These are phyloP conservation scores for Austroboletus novae-zelandiae DNA, from an alignment of 1,284 basidiomycete species.

Conservation along the genomic window DNA sequence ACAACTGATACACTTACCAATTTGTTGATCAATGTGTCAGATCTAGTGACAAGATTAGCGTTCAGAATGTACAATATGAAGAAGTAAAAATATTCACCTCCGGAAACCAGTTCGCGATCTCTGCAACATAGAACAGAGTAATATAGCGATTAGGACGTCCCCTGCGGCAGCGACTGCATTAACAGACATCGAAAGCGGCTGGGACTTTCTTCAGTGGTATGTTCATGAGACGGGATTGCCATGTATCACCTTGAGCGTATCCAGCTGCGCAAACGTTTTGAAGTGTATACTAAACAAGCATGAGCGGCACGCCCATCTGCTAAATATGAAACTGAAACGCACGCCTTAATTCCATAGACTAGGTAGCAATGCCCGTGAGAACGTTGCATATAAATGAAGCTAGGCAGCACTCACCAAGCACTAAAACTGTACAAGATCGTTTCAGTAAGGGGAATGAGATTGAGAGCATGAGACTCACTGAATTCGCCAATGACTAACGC, in stretches of 20 bases:
- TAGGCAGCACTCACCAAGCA: slow-evolving; percentile 16
- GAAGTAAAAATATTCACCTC: slow-evolving; percentile 33
- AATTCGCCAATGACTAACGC: slow-evolving; percentile 48
- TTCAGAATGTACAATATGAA: background rate
- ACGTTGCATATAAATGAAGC: background rate
- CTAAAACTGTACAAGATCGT: slow-evolving; percentile 6
- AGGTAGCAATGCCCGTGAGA: background rate
- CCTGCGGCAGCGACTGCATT: slow-evolving; percentile 54
- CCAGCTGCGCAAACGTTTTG: slow-evolving; percentile 40
- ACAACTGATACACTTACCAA: slow-evolving; percentile 30
- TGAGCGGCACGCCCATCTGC: slow-evolving; percentile 1
- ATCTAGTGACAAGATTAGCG: slow-evolving; percentile 28
- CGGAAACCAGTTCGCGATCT: slow-evolving; percentile 56
- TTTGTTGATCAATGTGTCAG: slow-evolving; percentile 49
- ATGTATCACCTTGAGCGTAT: slow-evolving; percentile 19
- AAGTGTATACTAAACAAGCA: slow-evolving; percentile 27
- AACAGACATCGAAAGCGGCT: slow-evolving; percentile 48
- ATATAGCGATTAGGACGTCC: slow-evolving; percentile 52
- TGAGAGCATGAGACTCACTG: slow-evolving; percentile 33
- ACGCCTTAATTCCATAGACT: slow-evolving; percentile 46
- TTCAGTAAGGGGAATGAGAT: slow-evolving; percentile 1
- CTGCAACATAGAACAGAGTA: slow-evolving; percentile 51
- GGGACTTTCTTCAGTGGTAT: slow-evolving; percentile 3
- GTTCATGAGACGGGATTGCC: no score
- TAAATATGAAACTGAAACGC: slow-evolving; percentile 10